These are phyloP conservation scores for Castanopsis chinensis DNA, from an alignment of 306 rosid species.

Conservation along the genomic window DNA sequence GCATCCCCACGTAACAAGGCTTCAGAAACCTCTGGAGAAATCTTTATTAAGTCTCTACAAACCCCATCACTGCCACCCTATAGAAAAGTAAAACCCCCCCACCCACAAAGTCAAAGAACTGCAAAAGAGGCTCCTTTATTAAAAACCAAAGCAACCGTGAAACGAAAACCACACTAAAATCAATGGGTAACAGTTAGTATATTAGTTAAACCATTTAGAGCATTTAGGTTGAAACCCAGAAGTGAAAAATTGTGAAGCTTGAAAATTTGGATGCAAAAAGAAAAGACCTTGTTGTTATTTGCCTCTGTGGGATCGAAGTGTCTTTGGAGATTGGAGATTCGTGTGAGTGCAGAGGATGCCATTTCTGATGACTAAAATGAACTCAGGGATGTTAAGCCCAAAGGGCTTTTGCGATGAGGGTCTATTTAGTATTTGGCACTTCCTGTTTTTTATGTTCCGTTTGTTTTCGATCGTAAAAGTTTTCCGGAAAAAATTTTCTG, in stretches of 20 bases:
- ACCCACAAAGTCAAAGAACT: neutral
- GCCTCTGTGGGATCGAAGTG: constrained; percentile 42
- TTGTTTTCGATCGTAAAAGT: no score
- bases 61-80: constrained; percentile 19
- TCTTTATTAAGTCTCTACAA: constrained; percentile 39
- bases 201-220: neutral
- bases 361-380: constrained; percentile 6
- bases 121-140: neutral
- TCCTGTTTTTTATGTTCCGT: no score
- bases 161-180: neutral
- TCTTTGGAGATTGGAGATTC: constrained; percentile 51
- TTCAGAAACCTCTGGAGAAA: constrained; percentile 75
- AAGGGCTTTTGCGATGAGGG: no score
- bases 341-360: constrained; percentile 50
- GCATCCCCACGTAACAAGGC: constrained; percentile 68
- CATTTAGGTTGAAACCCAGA: neutral
- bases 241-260: neutral
- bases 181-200: neutral
- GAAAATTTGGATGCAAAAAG: neutral
- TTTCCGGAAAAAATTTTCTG: no score
- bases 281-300: constrained; percentile 20
- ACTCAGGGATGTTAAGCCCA: neutral
- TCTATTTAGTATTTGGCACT: no score
- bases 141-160: neutral
- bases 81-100: neutral